Evolutionary conservation across 306 rosid species (phyloP).

Genomic region (Glycine soja): DNA sequence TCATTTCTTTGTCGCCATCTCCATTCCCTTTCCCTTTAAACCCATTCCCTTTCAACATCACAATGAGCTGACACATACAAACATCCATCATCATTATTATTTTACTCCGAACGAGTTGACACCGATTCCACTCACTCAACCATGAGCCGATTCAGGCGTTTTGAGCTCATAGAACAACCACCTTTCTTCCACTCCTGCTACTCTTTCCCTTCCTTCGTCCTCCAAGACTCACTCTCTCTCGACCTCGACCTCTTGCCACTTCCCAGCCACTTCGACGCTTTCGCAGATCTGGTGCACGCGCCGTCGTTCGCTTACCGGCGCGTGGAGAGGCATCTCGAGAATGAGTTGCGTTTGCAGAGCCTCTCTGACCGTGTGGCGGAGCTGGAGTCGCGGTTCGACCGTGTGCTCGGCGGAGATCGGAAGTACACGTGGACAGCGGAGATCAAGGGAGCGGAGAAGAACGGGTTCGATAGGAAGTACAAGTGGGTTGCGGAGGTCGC

Average conservation of each 20-base stretch:
- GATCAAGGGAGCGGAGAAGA: constrained; percentile 64
- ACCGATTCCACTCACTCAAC: background rate
- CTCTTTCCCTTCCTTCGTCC: constrained; percentile 58
- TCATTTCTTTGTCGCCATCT: background rate
- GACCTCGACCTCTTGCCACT: constrained; percentile 47
- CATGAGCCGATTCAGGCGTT: constrained; percentile 72
- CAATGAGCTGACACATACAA: background rate
- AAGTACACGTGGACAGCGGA: constrained; percentile 91
- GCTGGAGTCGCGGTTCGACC: constrained; percentile 76
- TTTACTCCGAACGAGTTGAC: no score
- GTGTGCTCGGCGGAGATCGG: constrained; percentile 57
- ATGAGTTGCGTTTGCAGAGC: constrained; percentile 55
- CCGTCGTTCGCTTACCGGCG: constrained; percentile 37
- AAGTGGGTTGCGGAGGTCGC: constrained; percentile 73
- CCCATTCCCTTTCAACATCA: constrained; percentile 43
- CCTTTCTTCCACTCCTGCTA: background rate
- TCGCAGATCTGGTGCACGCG: constrained; percentile 58
- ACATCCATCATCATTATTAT: no score
- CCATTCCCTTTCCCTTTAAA: constrained; percentile 9
- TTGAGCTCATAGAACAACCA: constrained; percentile 64
- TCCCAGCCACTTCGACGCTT: constrained; percentile 50
- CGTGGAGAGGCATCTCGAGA: constrained; percentile 54
- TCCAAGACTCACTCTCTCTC: constrained; percentile 51
- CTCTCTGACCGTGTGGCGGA: constrained; percentile 70
- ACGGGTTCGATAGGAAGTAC: constrained; percentile 77